A percentile compares a stretch with the other conserved stretches of the same genome.
Conservation (phyloP, 1,284 basidiomycete species). For the Amylostereum areolatum region DNA sequence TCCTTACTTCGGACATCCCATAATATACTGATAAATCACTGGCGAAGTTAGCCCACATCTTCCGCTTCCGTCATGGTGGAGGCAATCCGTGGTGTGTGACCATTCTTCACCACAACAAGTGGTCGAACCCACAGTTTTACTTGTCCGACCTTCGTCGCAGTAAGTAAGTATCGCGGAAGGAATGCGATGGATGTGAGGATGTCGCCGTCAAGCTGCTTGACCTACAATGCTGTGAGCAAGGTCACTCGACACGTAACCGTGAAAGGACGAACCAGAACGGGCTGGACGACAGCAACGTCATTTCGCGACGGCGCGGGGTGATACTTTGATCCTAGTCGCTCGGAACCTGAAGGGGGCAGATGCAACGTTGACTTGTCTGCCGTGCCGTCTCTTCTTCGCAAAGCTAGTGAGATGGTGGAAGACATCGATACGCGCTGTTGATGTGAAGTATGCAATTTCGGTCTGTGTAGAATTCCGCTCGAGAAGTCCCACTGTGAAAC, state of each 20-base stretch:
- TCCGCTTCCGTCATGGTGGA: constrained; percentile 7
- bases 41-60: constrained; percentile 1
- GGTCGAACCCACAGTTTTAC: constrained; percentile 85
- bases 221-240: constrained; percentile 31
- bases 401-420: constrained; percentile 64
- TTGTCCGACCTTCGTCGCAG: constrained; percentile 64
- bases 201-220: constrained; percentile 75
- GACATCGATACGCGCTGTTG: constrained; percentile 70
- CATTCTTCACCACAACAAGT: constrained; percentile 35
- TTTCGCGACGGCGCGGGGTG: constrained; percentile 86
- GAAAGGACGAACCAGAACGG: constrained; percentile 67
- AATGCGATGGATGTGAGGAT: constrained; percentile 68
- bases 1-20: no score
- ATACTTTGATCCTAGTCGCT: constrained; percentile 47
- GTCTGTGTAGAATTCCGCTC: constrained; percentile 15
- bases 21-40: no score
- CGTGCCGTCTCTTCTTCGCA: constrained; percentile 38
- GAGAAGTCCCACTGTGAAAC: constrained; percentile 15
- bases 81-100: constrained; percentile 4
- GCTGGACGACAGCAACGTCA: constrained; percentile 87
- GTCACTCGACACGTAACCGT: neutral
- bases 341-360: constrained; percentile 36
- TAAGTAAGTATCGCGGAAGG: constrained; percentile 70
- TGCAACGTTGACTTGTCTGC: constrained; percentile 48
- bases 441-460: constrained; percentile 39